Evolutionary conservation across 2,329 filamentous ascomycete species (phyloP), one percentile per base, ranked within the genome.

Genomic region (Anisogramma anomala): DNA sequence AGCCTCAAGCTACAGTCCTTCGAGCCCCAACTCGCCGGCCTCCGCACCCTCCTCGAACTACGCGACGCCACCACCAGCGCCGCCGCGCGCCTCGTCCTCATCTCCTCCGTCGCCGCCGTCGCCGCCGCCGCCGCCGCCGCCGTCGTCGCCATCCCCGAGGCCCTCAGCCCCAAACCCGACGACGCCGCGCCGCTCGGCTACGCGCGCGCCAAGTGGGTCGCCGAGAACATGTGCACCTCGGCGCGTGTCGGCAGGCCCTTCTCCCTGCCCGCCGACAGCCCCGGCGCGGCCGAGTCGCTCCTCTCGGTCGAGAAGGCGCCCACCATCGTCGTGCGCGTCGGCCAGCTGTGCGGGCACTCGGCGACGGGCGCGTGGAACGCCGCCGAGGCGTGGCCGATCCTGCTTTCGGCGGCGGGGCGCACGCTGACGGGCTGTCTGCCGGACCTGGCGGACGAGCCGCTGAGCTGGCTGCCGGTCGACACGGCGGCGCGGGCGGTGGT

Each of bases 191-290:
- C 61, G 0, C 58, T 74, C 4, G 74, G 74, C 4, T 78, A 78
- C 49, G 67, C 69, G 1, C 63, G 63, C 20, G 75, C 70, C 1
- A 69, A 74, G 56, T 76, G 72, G 72, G 69, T 76, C 1, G 72
- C 71, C 1, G 74, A 78, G 56, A 59, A 60, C 14, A 66, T 76
- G 8, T 75, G 71, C 47, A 49, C 60, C 1, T 50, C 58, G 5
- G 66, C 66, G 13, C 52, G 55, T 33, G 41, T 55, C 13, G 31
- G 42, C 19, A 20, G 31, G 35, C 35, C 32, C 8, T 42, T 42
- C 6, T 26, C 33, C 14, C 22, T 9, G 22, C 22, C n/a, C 5
- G 22, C 22, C 22, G 22, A 9, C 6, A 5, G 9, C 22, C 6
- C 25, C 22, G 5, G 39, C 9, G 33, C 50, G 32, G 23, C 50